Percentiles rank a stretch among this genome's conserved stretches.
These are phyloP conservation scores for Hypomontagnella monticulosa DNA, from an alignment of 495 filamentous ascomycete genomes.

Conservation along the genomic window DNA sequence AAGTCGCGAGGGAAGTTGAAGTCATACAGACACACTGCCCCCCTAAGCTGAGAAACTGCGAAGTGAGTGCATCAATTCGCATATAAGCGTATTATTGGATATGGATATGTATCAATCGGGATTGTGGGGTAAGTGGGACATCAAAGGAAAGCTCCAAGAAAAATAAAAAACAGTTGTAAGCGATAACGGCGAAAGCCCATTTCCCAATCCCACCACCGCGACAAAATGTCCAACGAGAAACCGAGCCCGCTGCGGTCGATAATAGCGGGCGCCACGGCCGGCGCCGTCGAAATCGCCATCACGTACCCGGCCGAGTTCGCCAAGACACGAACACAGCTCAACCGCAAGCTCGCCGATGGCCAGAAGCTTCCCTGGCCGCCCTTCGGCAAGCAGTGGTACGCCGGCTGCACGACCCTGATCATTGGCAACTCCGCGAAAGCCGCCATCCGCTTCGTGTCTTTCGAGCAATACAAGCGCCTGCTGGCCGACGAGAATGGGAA, in stretches of 20 bases:
- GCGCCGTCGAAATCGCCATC: constrained; percentile 96
- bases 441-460: constrained; percentile 94
- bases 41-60: no score
- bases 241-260: constrained; percentile 86
- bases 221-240: constrained; percentile 57
- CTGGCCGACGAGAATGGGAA: constrained; percentile 88
- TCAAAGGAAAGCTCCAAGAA: constrained; percentile 18
- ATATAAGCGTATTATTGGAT: constrained; percentile 5
- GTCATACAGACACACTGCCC: no score
- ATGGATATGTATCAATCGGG: constrained; percentile 33
- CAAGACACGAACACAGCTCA: constrained; percentile 94
- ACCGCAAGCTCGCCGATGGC: constrained; percentile 78
- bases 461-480: constrained; percentile 87
- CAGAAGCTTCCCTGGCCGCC: constrained; percentile 95
- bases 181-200: constrained; percentile 1
- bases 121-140: constrained; percentile 17
- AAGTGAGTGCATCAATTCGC: not conserved
- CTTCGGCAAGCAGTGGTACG: constrained; percentile 95
- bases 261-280: constrained; percentile 87
- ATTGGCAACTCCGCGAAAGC: constrained; percentile 97
- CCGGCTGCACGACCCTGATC: constrained; percentile 95
- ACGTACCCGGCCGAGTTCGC: constrained; percentile 99
- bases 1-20: no score
- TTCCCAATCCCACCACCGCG: constrained; percentile 5
- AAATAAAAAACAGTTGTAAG: constrained; percentile 11